Conservation (phyloP, 345 rosid species). For the Lagerstroemia speciosa region DNA sequence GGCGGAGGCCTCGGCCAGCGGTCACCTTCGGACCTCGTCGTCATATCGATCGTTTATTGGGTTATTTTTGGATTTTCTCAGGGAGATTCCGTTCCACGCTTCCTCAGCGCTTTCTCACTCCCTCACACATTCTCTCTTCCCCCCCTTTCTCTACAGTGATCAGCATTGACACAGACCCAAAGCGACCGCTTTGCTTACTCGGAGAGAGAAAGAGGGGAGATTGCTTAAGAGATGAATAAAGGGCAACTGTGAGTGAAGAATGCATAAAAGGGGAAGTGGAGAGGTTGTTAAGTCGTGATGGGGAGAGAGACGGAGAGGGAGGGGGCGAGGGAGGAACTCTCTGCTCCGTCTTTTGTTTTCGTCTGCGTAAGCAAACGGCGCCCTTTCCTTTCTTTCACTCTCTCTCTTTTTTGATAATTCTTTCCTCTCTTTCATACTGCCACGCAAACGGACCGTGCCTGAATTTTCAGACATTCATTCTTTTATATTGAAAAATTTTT, state of each 20-base stretch:
- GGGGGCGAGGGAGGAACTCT: background rate
- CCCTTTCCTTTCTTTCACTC: background rate
- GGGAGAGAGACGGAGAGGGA: background rate
- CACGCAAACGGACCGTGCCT: too few relatives aligned
- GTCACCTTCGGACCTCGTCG: slow-evolving; percentile 9
- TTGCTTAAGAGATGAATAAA: slow-evolving; percentile 9
- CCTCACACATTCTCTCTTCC: too few relatives aligned
- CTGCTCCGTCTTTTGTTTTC: background rate
- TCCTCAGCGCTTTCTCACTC: too few relatives aligned
- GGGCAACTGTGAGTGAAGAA: background rate
- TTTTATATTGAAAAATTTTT: too few relatives aligned
- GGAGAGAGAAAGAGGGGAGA: background rate
- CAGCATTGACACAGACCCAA: background rate
- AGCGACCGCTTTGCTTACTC: background rate
- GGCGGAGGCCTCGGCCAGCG: background rate
- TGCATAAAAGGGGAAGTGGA: background rate
- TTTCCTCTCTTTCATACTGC: too few relatives aligned
- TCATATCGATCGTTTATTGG: slow-evolving; percentile 3
- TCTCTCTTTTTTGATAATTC: background rate
- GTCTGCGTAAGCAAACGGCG: background rate
- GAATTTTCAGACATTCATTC: too few relatives aligned
- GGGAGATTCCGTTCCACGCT: background rate
- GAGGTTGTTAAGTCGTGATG: background rate
- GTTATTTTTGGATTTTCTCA: background rate
- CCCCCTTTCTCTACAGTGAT: background rate